Evolutionary conservation across 2,329 filamentous ascomycete genomes (phyloP).

Genomic region (Coniochaeta sp.): DNA sequence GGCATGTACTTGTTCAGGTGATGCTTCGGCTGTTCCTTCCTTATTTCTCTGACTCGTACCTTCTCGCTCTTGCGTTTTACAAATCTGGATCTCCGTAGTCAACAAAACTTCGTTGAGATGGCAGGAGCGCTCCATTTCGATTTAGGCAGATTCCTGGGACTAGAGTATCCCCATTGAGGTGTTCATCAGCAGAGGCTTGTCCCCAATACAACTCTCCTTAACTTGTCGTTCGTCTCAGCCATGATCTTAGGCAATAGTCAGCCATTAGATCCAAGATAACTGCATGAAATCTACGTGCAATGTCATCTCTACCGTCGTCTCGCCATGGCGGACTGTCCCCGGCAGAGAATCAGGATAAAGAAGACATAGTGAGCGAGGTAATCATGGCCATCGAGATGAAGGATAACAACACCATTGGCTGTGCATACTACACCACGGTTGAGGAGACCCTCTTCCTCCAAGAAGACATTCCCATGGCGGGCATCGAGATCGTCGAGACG

Average conservation of each 20-base stretch:
- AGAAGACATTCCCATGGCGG: slow-evolving; percentile 65
- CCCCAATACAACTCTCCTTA: no score
- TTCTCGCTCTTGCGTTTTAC: no score
- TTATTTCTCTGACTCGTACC: no score
- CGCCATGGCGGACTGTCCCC: neutral
- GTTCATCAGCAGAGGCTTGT: neutral
- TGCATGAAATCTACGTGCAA: neutral
- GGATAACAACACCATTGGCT: slow-evolving; percentile 66
- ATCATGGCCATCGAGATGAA: slow-evolving; percentile 76
- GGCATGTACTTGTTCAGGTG: no score
- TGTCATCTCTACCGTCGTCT: neutral
- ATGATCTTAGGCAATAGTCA: no score
- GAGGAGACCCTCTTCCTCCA: slow-evolving; percentile 68
- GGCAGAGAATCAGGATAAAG: slow-evolving; percentile 9
- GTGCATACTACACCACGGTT: slow-evolving; percentile 69
- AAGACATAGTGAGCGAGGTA: slow-evolving; percentile 49
- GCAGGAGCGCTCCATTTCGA: neutral
- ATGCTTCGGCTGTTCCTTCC: no score
- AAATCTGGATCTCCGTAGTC: neutral
- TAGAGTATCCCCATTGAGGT: neutral
- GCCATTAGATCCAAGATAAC: no score
- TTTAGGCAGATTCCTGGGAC: neutral
- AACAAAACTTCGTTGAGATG: neutral
- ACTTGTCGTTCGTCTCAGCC: neutral
- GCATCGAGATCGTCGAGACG: slow-evolving; percentile 60